These are phyloP conservation scores for Pleodorina starrii DNA, from an alignment of 139 green algal genomes.

Conservation along the genomic window DNA sequence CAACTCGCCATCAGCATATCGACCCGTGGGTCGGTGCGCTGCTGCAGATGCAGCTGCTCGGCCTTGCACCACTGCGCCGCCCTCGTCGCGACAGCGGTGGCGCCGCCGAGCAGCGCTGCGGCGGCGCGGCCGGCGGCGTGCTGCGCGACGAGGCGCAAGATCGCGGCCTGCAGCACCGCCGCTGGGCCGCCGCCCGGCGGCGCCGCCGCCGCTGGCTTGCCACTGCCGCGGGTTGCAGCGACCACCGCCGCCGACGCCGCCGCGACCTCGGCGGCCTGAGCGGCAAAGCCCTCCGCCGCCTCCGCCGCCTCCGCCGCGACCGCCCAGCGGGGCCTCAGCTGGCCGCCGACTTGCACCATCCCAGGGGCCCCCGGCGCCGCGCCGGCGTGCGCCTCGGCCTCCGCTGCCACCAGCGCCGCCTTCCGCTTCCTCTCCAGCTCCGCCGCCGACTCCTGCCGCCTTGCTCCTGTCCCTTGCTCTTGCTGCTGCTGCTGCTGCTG, in stretches of 20 bases:
- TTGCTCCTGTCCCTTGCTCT: no score
- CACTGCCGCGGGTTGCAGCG: not conserved
- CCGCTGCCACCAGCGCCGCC: not conserved
- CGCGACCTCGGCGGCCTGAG: not conserved
- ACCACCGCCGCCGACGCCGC: not conserved
- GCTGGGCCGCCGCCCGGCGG: no score
- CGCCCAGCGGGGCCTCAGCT: not conserved
- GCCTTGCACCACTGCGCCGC: no score
- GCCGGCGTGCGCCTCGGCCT: no score
- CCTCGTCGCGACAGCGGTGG: no score
- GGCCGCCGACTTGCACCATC: not conserved
- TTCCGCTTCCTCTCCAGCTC: not conserved
- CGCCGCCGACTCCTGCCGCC: not conserved
- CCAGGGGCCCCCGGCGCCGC: no score
- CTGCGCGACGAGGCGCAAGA: not conserved
- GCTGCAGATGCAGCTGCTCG: not conserved
- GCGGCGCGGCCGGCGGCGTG: not conserved
- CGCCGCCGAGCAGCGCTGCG: no score
- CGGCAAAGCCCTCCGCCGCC: not conserved
- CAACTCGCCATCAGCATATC: not conserved
- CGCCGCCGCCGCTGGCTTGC: no score
- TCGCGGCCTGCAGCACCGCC: not conserved
- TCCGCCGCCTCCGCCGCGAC: not conserved
- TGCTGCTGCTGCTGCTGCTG: no score
- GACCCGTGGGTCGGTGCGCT: not conserved